phyloP scores from a whole-genome alignment of 2,329 filamentous ascomycete genomes.

The Colletotrichum shisoi region DNA sequence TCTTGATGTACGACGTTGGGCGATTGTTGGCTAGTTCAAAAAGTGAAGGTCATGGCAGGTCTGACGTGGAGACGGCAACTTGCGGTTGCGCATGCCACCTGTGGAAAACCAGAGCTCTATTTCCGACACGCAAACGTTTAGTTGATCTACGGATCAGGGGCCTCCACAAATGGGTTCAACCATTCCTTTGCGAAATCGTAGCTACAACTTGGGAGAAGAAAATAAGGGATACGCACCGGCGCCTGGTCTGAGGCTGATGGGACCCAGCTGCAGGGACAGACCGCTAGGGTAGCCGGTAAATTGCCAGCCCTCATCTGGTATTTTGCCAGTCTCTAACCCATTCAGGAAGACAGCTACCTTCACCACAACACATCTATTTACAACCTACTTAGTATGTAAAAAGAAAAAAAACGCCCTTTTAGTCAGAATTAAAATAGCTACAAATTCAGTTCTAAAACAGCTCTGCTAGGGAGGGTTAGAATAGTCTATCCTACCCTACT shows the following conservation, averaged over 20 bases:
- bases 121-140: background rate
- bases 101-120: background rate
- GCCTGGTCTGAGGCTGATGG: background rate
- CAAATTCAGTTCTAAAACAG: too few relatives aligned
- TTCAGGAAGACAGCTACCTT: too few relatives aligned
- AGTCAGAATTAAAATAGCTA: too few relatives aligned
- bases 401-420: too few relatives aligned
- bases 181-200: background rate
- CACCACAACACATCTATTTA: too few relatives aligned
- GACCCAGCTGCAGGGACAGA: background rate
- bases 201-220: background rate
- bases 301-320: too few relatives aligned
- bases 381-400: too few relatives aligned
- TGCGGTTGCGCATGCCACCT: slow-evolving; percentile 2
- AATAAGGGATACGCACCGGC: background rate
- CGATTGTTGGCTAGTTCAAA: slow-evolving; percentile 7
- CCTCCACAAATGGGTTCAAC: background rate
- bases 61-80: slow-evolving; percentile 5
- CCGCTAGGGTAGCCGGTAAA: too few relatives aligned
- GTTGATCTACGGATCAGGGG: background rate
- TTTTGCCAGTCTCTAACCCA: too few relatives aligned
- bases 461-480: too few relatives aligned
- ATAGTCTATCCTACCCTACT: too few relatives aligned
- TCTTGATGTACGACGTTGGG: background rate
- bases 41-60: slow-evolving; percentile 14